A percentile compares a stretch with the other conserved stretches of the same genome.
Evolutionary conservation across 768 basidiomycete species (phyloP).

Genomic region (Tylopilus subfusipes): DNA sequence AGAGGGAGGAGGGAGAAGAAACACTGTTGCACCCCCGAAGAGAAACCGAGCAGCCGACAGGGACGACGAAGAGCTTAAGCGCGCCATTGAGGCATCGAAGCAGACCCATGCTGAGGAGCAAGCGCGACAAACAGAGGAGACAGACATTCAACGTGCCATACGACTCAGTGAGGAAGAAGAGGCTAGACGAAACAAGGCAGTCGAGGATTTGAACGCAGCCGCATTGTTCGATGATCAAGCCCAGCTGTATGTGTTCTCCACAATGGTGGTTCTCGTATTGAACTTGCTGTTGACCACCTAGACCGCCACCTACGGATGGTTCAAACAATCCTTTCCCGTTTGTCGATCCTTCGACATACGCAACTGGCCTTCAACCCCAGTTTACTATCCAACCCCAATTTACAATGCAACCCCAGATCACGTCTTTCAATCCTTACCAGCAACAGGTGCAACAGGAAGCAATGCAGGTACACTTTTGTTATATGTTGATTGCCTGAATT

Average conservation of each 20-base stretch:
- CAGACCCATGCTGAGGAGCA: conserved; percentile 67
- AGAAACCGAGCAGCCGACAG: conserved; percentile 29
- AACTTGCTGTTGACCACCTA: conserved; percentile 13
- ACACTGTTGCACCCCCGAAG: conserved; percentile 16
- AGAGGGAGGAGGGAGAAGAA: neutral
- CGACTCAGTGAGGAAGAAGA: conserved; percentile 91
- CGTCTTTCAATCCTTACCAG: conserved; percentile 91
- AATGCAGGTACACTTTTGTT: conserved; percentile 45
- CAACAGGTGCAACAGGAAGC: conserved; percentile 92
- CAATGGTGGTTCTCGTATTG: neutral
- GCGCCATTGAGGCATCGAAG: conserved; percentile 91
- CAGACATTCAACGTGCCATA: conserved; percentile 81
- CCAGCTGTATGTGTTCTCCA: conserved; percentile 56
- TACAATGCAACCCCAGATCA: conserved; percentile 77
- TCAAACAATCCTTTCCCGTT: conserved; percentile 56
- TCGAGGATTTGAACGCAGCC: conserved; percentile 69
- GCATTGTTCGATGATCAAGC: conserved; percentile 85
- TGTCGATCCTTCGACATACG: conserved; percentile 57
- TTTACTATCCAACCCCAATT: conserved; percentile 77
- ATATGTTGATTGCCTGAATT: neutral
- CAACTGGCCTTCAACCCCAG: conserved; percentile 63
- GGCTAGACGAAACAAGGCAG: conserved; percentile 60
- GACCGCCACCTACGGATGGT: conserved; percentile 31
- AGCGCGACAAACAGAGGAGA: conserved; percentile 60
- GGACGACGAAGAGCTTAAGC: conserved; percentile 80